A percentile compares a stretch with the other conserved stretches of the same genome.
Conservation (phyloP, 2,329 filamentous ascomycete genomes). For the Thielaviopsis cerberus region DNA sequence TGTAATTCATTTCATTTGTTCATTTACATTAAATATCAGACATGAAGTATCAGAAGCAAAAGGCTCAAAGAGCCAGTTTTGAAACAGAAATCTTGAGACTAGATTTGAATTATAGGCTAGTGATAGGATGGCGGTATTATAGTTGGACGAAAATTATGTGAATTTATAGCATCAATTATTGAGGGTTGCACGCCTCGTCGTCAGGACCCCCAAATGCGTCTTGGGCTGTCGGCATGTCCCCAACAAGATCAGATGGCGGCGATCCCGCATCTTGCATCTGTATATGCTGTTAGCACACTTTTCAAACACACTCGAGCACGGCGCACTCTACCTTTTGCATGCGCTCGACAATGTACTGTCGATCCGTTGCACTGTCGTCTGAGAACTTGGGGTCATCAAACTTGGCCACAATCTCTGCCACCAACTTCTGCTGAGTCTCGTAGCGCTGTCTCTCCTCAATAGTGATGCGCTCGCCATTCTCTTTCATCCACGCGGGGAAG, state of each 20-base stretch:
- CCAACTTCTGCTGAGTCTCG: constrained; percentile 59
- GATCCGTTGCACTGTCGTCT: constrained; percentile 62
- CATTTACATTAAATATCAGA: background rate
- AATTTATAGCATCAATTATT: constrained; percentile 23
- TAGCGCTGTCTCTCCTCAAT: constrained; percentile 63
- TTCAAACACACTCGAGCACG: background rate
- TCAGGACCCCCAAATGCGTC: constrained; percentile 45
- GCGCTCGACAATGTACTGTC: constrained; percentile 84
- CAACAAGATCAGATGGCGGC: constrained; percentile 76
- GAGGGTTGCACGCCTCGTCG: constrained; percentile 39
- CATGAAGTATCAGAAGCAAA: background rate
- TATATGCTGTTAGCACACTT: background rate
- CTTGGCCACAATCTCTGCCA: constrained; percentile 69
- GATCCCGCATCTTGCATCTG: constrained; percentile 95
- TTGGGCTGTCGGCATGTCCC: constrained; percentile 70
- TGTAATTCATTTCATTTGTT: background rate
- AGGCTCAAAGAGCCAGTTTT: background rate
- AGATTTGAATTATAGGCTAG: constrained; percentile 13
- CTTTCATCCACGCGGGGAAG: constrained; percentile 73
- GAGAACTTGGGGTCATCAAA: constrained; percentile 71
- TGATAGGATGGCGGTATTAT: background rate
- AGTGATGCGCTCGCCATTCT: constrained; percentile 48
- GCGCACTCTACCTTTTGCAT: constrained; percentile 69
- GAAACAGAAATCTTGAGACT: background rate
- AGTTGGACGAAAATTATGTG: no score